Percentiles rank a stretch among this genome's conserved stretches.
These are phyloP conservation scores for Alternaria tenuissima DNA, from an alignment of 2,329 filamentous ascomycete species.

Conservation along the genomic window DNA sequence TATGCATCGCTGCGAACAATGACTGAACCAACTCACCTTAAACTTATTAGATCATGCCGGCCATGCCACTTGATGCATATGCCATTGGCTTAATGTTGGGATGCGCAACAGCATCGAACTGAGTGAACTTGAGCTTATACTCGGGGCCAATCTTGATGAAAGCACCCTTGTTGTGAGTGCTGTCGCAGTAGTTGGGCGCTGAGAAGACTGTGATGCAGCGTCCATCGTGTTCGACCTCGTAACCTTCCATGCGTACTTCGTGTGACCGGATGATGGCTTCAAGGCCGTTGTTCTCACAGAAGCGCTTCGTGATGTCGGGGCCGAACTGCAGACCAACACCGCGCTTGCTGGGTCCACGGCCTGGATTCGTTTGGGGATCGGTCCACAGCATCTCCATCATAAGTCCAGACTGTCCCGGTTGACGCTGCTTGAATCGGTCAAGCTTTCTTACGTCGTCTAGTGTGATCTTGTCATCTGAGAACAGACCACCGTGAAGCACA, in stretches of 20 bases:
- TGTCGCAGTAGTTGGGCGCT: conserved; percentile 95
- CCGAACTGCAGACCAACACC: conserved; percentile 97
- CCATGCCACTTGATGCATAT: conserved; percentile 84
- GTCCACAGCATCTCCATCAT: conserved; percentile 99
- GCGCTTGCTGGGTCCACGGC: conserved; percentile 92
- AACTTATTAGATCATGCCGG: conserved; percentile 70
- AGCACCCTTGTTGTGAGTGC: conserved; percentile 96
- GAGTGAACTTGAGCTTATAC: conserved; percentile 88
- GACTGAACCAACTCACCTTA: conserved; percentile 22
- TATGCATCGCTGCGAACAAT: conserved; percentile 45
- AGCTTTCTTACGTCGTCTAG: conserved; percentile 94
- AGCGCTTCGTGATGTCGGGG: conserved; percentile 92
- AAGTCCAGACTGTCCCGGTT: conserved; percentile 89
- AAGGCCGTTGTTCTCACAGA: conserved; percentile 95
- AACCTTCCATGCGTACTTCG: conserved; percentile 99
- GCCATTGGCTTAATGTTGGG: conserved; percentile 94
- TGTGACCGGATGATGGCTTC: conserved; percentile 96
- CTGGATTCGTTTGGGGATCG: conserved; percentile 85
- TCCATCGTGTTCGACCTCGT: conserved; percentile 96
- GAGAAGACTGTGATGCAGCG: conserved; percentile 99
- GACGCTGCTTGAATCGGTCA: conserved; percentile 86
- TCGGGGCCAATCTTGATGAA: conserved; percentile 97
- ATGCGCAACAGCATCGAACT: conserved; percentile 97
- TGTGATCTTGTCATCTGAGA: conserved; percentile 92
- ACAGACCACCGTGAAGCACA: conserved; percentile 91